These are phyloP conservation scores for Batrachochytrium dendrobatidis DNA, from an alignment of 371 early-diverging fungal genomes.

Conservation along the genomic window DNA sequence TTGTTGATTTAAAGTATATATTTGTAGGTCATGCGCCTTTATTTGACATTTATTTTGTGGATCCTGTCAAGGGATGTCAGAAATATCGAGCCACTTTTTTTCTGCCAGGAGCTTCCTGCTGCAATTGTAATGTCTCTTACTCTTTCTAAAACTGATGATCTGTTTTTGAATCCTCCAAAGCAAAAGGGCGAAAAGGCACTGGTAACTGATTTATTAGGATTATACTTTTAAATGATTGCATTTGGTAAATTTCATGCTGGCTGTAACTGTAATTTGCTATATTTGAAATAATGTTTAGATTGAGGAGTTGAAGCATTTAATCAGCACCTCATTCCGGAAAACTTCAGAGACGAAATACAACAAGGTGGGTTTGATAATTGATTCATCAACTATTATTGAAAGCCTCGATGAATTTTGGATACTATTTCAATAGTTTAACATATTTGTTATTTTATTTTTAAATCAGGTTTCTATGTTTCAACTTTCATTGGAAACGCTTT, in stretches of 20 bases:
- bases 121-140: background rate
- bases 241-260: background rate
- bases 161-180: background rate
- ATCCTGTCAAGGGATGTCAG: slow-evolving; percentile 9
- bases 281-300: background rate
- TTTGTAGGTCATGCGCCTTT: slow-evolving; percentile 10
- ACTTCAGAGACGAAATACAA: no score
- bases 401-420: no score
- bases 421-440: no score
- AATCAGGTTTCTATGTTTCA: background rate
- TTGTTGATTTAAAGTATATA: background rate
- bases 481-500: background rate
- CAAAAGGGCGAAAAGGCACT: slow-evolving; percentile 14
- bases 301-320: no score
- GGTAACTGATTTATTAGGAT: slow-evolving; percentile 6
- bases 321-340: no score
- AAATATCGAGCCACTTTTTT: slow-evolving; percentile 13
- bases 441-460: no score
- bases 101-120: slow-evolving; percentile 1
- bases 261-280: background rate
- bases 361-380: no score
- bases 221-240: background rate
- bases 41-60: slow-evolving; percentile 10
- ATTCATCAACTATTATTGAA: no score
- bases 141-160: slow-evolving; percentile 7